Conservation (phyloP, 257 asterid species). For the Ligustrum vulgare region DNA sequence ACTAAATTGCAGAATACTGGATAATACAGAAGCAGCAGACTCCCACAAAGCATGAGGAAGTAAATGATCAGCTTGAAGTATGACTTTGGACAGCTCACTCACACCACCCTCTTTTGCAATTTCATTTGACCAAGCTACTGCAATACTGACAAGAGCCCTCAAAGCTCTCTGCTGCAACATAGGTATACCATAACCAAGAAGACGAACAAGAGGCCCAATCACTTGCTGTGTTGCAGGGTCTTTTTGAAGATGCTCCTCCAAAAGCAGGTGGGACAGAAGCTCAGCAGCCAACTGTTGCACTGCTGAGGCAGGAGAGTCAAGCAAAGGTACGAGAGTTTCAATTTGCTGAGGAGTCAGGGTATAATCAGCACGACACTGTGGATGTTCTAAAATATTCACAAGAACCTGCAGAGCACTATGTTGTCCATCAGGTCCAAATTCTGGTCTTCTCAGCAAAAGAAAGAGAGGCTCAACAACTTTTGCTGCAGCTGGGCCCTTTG, state of each 20-base stretch:
- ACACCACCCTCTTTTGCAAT: slow-evolving; percentile 99
- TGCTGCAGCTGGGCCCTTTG: slow-evolving; percentile 94
- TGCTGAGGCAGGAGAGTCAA: slow-evolving; percentile 91
- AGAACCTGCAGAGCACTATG: slow-evolving; percentile 91
- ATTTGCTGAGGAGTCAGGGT: slow-evolving; percentile 75
- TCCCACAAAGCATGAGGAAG: slow-evolving; percentile 93
- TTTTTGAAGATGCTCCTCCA: slow-evolving; percentile 93
- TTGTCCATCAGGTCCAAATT: slow-evolving; percentile 91
- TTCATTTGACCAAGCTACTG: slow-evolving; percentile 86
- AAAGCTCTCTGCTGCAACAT: slow-evolving; percentile 94
- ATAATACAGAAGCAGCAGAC: slow-evolving; percentile 89
- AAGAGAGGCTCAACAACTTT: slow-evolving; percentile 96
- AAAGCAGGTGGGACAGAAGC: slow-evolving; percentile 84
- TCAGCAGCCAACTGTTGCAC: slow-evolving; percentile 97
- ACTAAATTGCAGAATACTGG: slow-evolving; percentile 87
- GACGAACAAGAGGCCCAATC: slow-evolving; percentile 83
- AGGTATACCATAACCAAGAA: slow-evolving; percentile 83
- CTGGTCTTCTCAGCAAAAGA: slow-evolving; percentile 63
- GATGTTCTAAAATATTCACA: slow-evolving; percentile 92
- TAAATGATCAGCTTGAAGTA: slow-evolving; percentile 82
- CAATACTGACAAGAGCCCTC: slow-evolving; percentile 80
- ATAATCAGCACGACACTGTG: slow-evolving; percentile 85
- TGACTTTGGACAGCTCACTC: slow-evolving; percentile 75
- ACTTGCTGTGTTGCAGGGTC: slow-evolving; percentile 81
- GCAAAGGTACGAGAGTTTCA: slow-evolving; percentile 85